Evolutionary conservation across 768 basidiomycete species (phyloP).

Genomic region (Ramaria sp.): DNA sequence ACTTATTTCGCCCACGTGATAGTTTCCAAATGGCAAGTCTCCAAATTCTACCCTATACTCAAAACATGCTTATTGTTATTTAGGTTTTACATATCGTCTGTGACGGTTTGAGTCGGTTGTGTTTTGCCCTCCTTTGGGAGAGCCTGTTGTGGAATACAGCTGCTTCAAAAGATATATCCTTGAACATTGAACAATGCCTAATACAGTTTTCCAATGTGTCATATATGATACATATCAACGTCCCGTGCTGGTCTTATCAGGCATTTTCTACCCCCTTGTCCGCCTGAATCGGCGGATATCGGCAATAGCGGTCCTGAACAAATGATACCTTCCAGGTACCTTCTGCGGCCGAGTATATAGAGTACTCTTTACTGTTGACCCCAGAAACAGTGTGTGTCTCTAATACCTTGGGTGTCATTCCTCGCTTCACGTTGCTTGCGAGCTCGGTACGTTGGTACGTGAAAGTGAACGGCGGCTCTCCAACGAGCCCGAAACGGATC

Average conservation of each 20-base stretch:
- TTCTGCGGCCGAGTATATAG: slow-evolving; percentile 85
- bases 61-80: neutral
- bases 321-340: slow-evolving; percentile 93
- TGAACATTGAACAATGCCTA: neutral
- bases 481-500: slow-evolving; percentile 81
- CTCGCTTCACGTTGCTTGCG: slow-evolving; percentile 15
- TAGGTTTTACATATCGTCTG: slow-evolving; percentile 81
- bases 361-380: slow-evolving; percentile 64
- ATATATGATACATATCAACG: slow-evolving; percentile 67
- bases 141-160: neutral
- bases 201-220: neutral
- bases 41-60: neutral
- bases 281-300: slow-evolving; percentile 67
- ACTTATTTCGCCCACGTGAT: neutral
- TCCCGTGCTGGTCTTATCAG: slow-evolving; percentile 57
- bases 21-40: slow-evolving; percentile 68
- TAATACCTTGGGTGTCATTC: slow-evolving; percentile 64
- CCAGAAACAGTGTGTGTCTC: slow-evolving; percentile 88
- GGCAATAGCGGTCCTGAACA: slow-evolving; percentile 81
- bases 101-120: slow-evolving; percentile 44
- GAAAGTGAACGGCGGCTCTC: slow-evolving; percentile 93
- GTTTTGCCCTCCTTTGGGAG: neutral
- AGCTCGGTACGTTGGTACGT: slow-evolving; percentile 79
- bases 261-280: slow-evolving; percentile 13
- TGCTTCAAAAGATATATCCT: neutral